Base-by-base conservation (phyloP, 2,329 filamentous ascomycete genomes). In the Fusarium protoensiforme region DNA sequence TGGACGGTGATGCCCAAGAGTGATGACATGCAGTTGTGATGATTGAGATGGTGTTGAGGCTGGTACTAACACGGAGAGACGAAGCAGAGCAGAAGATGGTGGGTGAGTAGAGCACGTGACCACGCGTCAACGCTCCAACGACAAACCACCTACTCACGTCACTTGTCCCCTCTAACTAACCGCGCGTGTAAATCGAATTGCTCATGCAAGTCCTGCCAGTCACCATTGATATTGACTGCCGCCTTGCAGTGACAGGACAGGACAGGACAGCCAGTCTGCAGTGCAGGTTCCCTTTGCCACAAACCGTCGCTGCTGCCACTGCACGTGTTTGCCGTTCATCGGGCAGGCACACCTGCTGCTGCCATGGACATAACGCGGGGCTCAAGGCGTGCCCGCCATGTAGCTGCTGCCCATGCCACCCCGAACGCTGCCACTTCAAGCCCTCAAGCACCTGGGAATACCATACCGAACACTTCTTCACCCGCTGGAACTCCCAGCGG, bases 311-410 rank as follows among this genome's bases (percentile, higher is more conserved):
- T 24, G 24, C 24, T 24, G 24, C 24, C 24, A 24, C 24, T 35
- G 36, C 53, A 64, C 22, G 31, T 24, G 65, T 14, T 65, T 60
- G 27, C 10, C 24, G 64, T 20, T 46, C 14, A 27, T 27, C 46
- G 24, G 46, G 24, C 10, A 51, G 27, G 24, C 24, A 24, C 24
- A 24, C 24, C 43, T 29, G 24, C 27, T 31, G 46, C 24, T 29
- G 24, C 10, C 24, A 74, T 74, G 72, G 72, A 74, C 31, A 61
- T 74, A n/a, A 72, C 72, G 14, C 72, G 72, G 62, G 72, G 72
- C 7, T 69, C 72, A 31, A 61, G 72, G 43, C 72, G 72, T 72
- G 68, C 72, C 54, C 65, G 72, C 29, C 65, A 74, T 67, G 72
- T 74, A 74, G 72, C 72, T 61, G 71, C 70, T 43, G 43, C 59